phyloP scores from a whole-genome alignment of 805 yeast genomes.

The Lachancea cidri region DNA sequence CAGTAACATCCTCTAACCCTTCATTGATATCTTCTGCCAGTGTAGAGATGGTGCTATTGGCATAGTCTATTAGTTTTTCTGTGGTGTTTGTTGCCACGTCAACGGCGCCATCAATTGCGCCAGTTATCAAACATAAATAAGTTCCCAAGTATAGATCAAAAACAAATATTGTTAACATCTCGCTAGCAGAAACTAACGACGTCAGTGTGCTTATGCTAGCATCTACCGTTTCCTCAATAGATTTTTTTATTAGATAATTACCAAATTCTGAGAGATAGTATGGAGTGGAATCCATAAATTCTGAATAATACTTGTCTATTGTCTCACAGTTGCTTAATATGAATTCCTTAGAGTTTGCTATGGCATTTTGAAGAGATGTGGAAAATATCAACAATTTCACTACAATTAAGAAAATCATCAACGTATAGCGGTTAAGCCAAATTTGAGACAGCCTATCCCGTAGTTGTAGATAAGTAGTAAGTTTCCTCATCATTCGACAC shows the following conservation, averaged over 20 bases:
- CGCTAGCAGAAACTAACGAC: constrained; percentile 49
- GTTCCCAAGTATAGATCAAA: constrained; percentile 80
- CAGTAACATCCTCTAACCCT: constrained; percentile 58
- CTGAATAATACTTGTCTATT: constrained; percentile 37
- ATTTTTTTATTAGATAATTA: constrained; percentile 44
- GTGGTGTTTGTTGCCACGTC: constrained; percentile 71
- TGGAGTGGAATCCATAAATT: constrained; percentile 44
- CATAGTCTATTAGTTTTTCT: constrained; percentile 50
- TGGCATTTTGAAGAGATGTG: constrained; percentile 38
- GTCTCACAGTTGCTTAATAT: constrained; percentile 43
- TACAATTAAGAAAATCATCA: constrained; percentile 49
- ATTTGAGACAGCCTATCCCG: constrained; percentile 56
- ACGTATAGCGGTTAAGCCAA: constrained; percentile 61
- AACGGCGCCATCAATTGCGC: constrained; percentile 67
- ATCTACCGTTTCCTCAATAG: constrained; percentile 44
- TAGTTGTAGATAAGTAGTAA: constrained; percentile 39
- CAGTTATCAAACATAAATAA: constrained; percentile 72
- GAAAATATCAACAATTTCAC: constrained; percentile 59
- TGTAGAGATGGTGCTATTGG: constrained; percentile 53
- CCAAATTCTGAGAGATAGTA: constrained; percentile 51
- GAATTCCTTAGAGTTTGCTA: constrained; percentile 37
- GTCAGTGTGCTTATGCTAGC: constrained; percentile 42
- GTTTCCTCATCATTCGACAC: neutral
- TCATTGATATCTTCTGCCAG: constrained; percentile 59
- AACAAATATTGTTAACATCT: constrained; percentile 55